Base-by-base conservation (phyloP, 2,329 filamentous ascomycete species). In the Pestalotiopsis sp. region DNA sequence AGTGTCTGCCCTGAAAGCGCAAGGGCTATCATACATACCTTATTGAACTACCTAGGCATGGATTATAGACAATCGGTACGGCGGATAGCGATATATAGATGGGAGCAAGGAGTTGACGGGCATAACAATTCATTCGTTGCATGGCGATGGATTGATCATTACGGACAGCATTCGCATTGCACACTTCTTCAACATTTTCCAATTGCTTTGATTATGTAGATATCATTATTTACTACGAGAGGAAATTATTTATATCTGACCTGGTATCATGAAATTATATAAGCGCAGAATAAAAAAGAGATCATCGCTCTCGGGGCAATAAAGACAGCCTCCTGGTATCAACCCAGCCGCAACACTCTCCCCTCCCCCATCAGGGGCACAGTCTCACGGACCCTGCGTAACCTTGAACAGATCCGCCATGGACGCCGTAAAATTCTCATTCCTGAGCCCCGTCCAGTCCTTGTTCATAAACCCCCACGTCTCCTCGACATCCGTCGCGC, bases 401-500 rank as follows among this genome's bases (percentile, higher is more conserved):
- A 79, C 74, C 56, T 80, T 70, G 70, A 81, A 81, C 78, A 83
- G 76, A 9, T 74, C 71, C 59, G 73, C 77, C 59, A 83, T 70
- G 67, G 81, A 66, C 14, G 72, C 73, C 17, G 70, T 67, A 26
- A 81, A 75, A 14, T 74, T 73, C 4, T 74, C 58, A 65, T 81
- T 84, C 68, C 82, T 76, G 77, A 81, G 77, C 4, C 71, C 79
- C 9, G 68, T 75, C 83, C 83, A 84, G 9, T 82, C 72, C 22
- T 77, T 75, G 66, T 85, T 80, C 67, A 87, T 67, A 17, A 85
- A 74, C 0, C 86, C 87, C 80, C 81, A 89, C 0, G 78, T 78
- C 78, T 89, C 86, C 38, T 89, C 84, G 56, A 79, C 78, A 69
- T 88, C 84, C 17, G 85, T 75, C 9, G 72, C 76, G 35, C 83